Base-by-base conservation (phyloP, 2,329 filamentous ascomycete genomes). In the Fusarium denticulatum region DNA sequence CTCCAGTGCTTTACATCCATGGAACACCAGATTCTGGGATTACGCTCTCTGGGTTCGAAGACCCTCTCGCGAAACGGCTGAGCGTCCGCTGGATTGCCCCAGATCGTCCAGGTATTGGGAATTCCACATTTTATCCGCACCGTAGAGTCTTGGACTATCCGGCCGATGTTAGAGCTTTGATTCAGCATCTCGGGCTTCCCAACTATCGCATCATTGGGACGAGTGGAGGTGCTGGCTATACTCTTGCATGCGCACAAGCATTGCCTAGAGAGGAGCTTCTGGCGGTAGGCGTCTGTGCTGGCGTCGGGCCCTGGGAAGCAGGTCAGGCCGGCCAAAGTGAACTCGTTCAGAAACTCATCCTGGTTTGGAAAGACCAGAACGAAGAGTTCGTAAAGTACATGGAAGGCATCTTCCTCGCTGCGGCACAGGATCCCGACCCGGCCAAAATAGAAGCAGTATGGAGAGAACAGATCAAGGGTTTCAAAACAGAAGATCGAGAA, bases 81-180 rank as follows among this genome's bases (percentile, higher is more conserved):
- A 28, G 39, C 3, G 28, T 53, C 32, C 45, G 46, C 8, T 58
- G 42, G 20, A 60, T 67, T 16, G 34, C 64, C 3, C 52, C 49
- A 18, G 64, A 67, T 50, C 55, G 64, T 2, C 52, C 64, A 3
- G 40, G 64, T 6, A 66, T 67, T 16, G 45, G 52, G 6, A 30
- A n/a, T 20, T 67, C 64, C 1, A 42, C 64, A 18, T 64, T 50
- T 5, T 32, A 67, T 1, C 30, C 39, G 18, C 28, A 18, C 7
- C 64, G 64, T 6, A 34, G 16, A 26, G 57, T 67, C 6, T 7
- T 42, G 1, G 52, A 67, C n/a, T 67, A 50, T 42, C 46, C 62
- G 1, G 6, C 16, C 4, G 61, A 67, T 16, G 20, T 67, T 1
- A 18, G 6, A 10, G 24, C 22, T 14, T n/a, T 66, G 0, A 39